These are phyloP conservation scores for Lanmaoa rubissima DNA, from an alignment of 768 basidiomycete species.

Conservation along the genomic window DNA sequence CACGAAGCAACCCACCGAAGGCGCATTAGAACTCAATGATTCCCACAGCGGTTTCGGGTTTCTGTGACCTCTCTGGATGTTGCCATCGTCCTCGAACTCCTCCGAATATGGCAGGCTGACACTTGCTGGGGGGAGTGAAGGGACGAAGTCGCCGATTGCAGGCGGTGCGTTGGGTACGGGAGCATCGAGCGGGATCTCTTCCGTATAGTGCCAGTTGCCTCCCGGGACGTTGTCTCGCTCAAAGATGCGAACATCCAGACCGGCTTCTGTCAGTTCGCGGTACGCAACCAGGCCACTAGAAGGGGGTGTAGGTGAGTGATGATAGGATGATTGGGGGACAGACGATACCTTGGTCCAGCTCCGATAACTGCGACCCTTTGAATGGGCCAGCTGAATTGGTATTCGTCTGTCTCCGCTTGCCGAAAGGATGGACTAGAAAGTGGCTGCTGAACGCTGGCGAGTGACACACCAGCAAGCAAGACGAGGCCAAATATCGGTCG, in stretches of 20 bases:
- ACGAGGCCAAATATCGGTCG: neutral
- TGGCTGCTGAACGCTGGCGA: neutral
- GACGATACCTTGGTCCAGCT: conserved; percentile 14
- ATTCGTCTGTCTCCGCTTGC: neutral
- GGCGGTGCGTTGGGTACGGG: conserved; percentile 8
- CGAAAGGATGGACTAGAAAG: neutral
- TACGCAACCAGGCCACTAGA: conserved; percentile 14
- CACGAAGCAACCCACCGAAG: conserved; percentile 8
- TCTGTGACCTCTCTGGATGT: conserved; percentile 6
- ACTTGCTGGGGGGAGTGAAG: conserved; percentile 5
- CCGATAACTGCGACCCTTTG: conserved; percentile 15
- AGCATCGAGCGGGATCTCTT: conserved; percentile 12
- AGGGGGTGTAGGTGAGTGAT: neutral
- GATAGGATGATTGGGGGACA: neutral
- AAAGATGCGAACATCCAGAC: conserved; percentile 17
- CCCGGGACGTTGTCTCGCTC: conserved; percentile 14
- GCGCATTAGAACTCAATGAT: conserved; percentile 7
- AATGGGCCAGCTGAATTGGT: conserved; percentile 14
- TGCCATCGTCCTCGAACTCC: conserved; percentile 8
- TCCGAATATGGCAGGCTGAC: conserved; percentile 10
- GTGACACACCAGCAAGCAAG: neutral
- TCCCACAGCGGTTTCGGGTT: conserved; percentile 16
- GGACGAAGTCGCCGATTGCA: conserved; percentile 9
- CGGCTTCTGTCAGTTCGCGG: conserved; percentile 12
- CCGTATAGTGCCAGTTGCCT: conserved; percentile 18